Evolutionary conservation across 1,284 basidiomycete species (phyloP).

Genomic region (Lentinus polychrous): DNA sequence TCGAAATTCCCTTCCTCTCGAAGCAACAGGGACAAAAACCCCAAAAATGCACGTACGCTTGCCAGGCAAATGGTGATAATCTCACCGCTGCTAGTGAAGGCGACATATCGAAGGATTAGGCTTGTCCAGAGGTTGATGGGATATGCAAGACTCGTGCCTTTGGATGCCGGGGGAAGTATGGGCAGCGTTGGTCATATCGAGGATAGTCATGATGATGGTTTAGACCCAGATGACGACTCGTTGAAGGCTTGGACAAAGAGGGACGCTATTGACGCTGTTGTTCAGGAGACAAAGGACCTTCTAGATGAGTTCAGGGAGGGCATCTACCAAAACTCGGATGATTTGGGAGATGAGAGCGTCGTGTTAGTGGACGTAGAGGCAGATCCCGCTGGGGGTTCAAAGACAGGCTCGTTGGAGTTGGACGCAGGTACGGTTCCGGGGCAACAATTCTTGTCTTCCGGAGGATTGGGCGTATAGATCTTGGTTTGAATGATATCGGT

Average conservation of each 20-base stretch:
- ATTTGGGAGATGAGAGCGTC: slow-evolving; percentile 22
- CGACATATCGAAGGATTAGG: slow-evolving; percentile 54
- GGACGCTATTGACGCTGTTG: slow-evolving; percentile 43
- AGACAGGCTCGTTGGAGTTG: too few species aligned
- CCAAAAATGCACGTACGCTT: slow-evolving; percentile 13
- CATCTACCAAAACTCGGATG: slow-evolving; percentile 12
- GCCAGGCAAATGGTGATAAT: slow-evolving; percentile 34
- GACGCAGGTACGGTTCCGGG: too few species aligned
- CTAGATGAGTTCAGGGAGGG: slow-evolving; percentile 50
- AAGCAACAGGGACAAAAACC: not conserved
- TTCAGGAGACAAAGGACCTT: slow-evolving; percentile 46
- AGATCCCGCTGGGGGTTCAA: too few species aligned
- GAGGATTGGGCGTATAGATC: too few species aligned
- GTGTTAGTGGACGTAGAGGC: slow-evolving; percentile 15
- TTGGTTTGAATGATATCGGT: too few species aligned
- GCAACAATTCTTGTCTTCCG: too few species aligned
- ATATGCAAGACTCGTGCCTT: slow-evolving; percentile 46
- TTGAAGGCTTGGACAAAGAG: slow-evolving; percentile 47
- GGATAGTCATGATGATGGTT: slow-evolving; percentile 19
- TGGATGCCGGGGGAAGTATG: slow-evolving; percentile 21
- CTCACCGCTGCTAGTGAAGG: slow-evolving; percentile 40
- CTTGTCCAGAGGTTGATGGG: slow-evolving; percentile 56
- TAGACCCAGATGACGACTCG: slow-evolving; percentile 23
- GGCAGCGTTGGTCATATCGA: slow-evolving; percentile 16
- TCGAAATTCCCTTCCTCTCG: not conserved